A percentile compares a stretch with the other conserved stretches of the same genome.
phyloP scores from a whole-genome alignment of 176 grass and related monocot species.

The Ananas comosus region DNA sequence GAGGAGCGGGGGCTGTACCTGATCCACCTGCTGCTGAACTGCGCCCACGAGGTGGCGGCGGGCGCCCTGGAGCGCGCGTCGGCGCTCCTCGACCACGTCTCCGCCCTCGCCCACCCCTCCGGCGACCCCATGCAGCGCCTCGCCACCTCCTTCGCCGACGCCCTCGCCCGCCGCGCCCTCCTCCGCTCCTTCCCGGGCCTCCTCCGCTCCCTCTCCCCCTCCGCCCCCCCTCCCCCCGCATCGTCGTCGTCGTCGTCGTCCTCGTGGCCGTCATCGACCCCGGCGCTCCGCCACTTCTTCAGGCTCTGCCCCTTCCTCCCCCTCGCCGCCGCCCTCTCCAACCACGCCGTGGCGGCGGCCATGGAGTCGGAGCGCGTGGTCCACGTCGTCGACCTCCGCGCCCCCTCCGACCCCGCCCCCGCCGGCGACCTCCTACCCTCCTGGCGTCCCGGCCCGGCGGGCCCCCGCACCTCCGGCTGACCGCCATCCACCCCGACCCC shows the following conservation, averaged over 20 bases:
- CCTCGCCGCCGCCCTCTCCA: slow-evolving; percentile 45
- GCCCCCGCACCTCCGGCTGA: slow-evolving; percentile 79
- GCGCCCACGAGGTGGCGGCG: slow-evolving; percentile 36
- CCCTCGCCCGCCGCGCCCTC: slow-evolving; percentile 65
- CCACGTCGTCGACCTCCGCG: slow-evolving; percentile 73
- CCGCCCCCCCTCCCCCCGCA: slow-evolving; percentile 21
- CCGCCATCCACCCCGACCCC: slow-evolving; percentile 44
- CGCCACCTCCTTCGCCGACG: slow-evolving; percentile 47
- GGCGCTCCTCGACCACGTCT: slow-evolving; percentile 67
- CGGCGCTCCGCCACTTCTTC: slow-evolving; percentile 50
- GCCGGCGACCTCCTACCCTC: slow-evolving; percentile 73
- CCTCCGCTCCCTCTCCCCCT: slow-evolving; percentile 39
- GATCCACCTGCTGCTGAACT: slow-evolving; percentile 91
- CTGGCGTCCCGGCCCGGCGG: slow-evolving; percentile 55
- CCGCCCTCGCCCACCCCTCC: slow-evolving; percentile 42
- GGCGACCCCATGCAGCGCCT: slow-evolving; percentile 98
- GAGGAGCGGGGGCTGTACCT: slow-evolving; percentile 91
- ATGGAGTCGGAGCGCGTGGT: slow-evolving; percentile 90
- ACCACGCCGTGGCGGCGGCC: slow-evolving; percentile 70
- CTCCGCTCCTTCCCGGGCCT: slow-evolving; percentile 64
- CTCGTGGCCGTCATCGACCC: slow-evolving; percentile 19
- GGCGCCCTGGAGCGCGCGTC: slow-evolving; percentile 55
- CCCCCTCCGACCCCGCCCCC: slow-evolving; percentile 54
- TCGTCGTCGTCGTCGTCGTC: slow-evolving; percentile 25
- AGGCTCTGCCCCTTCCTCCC: slow-evolving; percentile 90